Conservation (phyloP, 139 green algal species). For the Diplosphaera chodatii region DNA sequence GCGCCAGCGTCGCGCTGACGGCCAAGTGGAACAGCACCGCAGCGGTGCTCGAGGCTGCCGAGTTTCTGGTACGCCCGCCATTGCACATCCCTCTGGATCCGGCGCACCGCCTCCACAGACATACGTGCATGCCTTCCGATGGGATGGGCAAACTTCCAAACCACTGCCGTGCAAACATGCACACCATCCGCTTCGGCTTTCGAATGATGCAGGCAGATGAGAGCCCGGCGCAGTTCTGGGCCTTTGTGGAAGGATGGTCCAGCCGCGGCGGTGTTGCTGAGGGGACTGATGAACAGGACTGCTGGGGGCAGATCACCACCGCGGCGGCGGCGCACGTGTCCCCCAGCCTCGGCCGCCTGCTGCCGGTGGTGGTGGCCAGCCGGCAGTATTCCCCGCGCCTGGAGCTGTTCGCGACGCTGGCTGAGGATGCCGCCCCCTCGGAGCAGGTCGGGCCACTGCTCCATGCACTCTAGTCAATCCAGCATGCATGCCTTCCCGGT, state of each 20-base stretch:
- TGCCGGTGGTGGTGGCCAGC: constrained; percentile 2
- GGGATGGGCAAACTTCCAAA: neutral
- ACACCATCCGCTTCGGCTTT: neutral
- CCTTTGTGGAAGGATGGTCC: constrained; percentile 25
- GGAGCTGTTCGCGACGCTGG: constrained; percentile 54
- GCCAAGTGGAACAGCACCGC: constrained; percentile 57
- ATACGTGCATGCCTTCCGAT: neutral
- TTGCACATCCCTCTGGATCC: neutral
- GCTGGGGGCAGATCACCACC: constrained; percentile 17
- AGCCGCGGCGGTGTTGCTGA: neutral
- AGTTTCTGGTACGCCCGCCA: constrained; percentile 54
- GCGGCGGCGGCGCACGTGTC: constrained; percentile 7
- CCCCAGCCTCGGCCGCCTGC: constrained; percentile 9
- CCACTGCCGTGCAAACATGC: no score
- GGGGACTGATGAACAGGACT: constrained; percentile 3
- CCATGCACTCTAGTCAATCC: neutral
- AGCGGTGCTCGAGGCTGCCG: constrained; percentile 56
- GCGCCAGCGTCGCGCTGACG: constrained; percentile 40
- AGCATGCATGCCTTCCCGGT: no score
- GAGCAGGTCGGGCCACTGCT: neutral
- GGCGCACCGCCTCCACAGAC: neutral
- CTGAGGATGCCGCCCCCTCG: constrained; percentile 9
- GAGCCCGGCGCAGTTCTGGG: constrained; percentile 35
- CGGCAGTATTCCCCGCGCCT: constrained; percentile 69
- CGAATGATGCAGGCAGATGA: constrained; percentile 46